Evolutionary conservation across 345 rosid species (phyloP).

Genomic region (Boechera stricta): DNA sequence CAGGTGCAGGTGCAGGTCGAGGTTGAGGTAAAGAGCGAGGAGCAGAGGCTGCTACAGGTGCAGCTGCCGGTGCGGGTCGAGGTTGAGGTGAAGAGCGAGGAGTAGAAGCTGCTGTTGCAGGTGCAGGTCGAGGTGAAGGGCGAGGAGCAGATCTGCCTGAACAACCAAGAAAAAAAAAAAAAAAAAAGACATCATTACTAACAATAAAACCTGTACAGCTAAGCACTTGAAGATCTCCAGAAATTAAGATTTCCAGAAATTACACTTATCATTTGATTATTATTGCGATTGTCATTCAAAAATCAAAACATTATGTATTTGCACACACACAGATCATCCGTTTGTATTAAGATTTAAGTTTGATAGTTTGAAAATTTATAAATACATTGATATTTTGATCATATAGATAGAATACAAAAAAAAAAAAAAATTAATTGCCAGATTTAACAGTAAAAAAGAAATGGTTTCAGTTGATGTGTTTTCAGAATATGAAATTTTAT

Average conservation of each 20-base stretch:
- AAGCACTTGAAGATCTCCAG: background rate
- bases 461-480: background rate
- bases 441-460: background rate
- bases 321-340: background rate
- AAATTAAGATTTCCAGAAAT: background rate
- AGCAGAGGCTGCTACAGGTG: too few species aligned
- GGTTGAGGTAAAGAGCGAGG: too few species aligned
- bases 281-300: background rate
- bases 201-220: background rate
- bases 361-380: background rate
- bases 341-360: background rate
- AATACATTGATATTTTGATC: background rate
- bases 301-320: too few species aligned
- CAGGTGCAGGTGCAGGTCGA: background rate
- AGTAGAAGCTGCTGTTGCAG: background rate
- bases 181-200: background rate
- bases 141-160: slow-evolving; percentile 25
- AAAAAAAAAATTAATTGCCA: background rate
- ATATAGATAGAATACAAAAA: background rate
- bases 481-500: too few species aligned
- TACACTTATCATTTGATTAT: background rate
- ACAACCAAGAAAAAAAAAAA: background rate
- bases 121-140: background rate
- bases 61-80: background rate
- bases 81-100: too few species aligned